Base-by-base conservation (phyloP, 768 basidiomycete genomes). In the Pisolithus orientalis region DNA sequence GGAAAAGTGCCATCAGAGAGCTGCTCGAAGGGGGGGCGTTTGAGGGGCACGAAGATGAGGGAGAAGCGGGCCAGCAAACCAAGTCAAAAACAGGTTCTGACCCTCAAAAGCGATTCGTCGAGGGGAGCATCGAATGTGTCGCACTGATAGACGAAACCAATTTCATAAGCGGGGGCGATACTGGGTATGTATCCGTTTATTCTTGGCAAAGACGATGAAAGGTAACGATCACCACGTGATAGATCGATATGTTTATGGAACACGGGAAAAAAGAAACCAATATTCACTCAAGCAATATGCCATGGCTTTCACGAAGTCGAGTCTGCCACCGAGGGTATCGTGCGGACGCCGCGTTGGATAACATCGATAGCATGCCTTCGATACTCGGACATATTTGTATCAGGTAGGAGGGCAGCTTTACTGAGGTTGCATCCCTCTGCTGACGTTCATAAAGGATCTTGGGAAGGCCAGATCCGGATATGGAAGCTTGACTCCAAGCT, bases 121-220 rank as follows among this genome's bases (percentile, higher is more conserved):
- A 98, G 66, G 95, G 94, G 0, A 93, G 90, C 60, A 75, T 97
- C 47, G 94, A 98, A 51, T 87, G 85, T 58, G 86, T 95, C 14
- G 85, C 89, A 13, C 94, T 98, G 94, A 77, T 99, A 50, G 96
- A 99, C 66, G 95, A 98, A 70, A 80, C 80, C 32, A 90, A 85
- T 6, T 94, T 98, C 65, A 70, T 98, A 37, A 94, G 84, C 57
- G 95, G 95, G 1, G 96, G 96, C 4, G 94, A 99, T 67, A 94
- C 90, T 62, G 96, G 95, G 94, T 94, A 67, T 54, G 87, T 80
- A 7, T 27, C 46, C 37, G 44, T 28, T 24, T 6, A 51, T 38
- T 40, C 42, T 47, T 53, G 9, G 49, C 47, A 31, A 21, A 28
- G 7, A 24, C 16, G 5, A 6, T 37, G 42, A 51, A 29, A 40